These are phyloP conservation scores for Hypoxylon cercidicola DNA, from an alignment of 495 filamentous ascomycete genomes.

Conservation along the genomic window DNA sequence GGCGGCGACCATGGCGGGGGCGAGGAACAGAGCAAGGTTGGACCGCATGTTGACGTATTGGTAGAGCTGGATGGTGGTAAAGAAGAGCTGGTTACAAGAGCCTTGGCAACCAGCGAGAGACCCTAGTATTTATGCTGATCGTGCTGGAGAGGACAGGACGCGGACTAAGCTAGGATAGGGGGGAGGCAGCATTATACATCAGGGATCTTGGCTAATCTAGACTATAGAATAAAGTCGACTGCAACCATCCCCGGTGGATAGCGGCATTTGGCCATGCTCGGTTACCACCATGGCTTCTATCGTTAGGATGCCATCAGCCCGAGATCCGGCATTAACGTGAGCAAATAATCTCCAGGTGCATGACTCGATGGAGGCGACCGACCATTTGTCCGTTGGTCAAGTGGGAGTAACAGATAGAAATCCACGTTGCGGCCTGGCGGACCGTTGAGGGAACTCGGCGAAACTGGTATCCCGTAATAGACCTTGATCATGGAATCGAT, in stretches of 20 bases:
- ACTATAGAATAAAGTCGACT: background rate
- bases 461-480: conserved; percentile 4
- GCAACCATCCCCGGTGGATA: conserved; percentile 28
- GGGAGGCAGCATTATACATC: conserved; percentile 26
- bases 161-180: conserved; percentile 24
- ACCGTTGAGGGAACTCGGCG: conserved; percentile 23
- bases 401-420: background rate
- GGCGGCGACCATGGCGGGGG: conserved; percentile 54
- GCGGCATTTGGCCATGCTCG: conserved; percentile 23
- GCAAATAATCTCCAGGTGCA: conserved; percentile 24
- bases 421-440: conserved; percentile 22
- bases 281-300: conserved; percentile 14
- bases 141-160: conserved; percentile 22
- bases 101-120: conserved; percentile 34
- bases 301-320: conserved; percentile 16
- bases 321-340: conserved; percentile 21
- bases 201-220: conserved; percentile 17
- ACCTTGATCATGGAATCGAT: background rate
- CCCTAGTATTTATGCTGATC: conserved; percentile 42
- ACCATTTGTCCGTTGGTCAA: conserved; percentile 1
- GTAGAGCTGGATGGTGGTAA: conserved; percentile 3
- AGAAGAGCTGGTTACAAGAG: conserved; percentile 10
- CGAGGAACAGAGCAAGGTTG: conserved; percentile 42
- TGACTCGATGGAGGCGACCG: background rate
- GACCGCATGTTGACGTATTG: conserved; percentile 44